phyloP scores from a whole-genome alignment of 2,329 filamentous ascomycete genomes.

The Thielaviopsis ethacetica region DNA sequence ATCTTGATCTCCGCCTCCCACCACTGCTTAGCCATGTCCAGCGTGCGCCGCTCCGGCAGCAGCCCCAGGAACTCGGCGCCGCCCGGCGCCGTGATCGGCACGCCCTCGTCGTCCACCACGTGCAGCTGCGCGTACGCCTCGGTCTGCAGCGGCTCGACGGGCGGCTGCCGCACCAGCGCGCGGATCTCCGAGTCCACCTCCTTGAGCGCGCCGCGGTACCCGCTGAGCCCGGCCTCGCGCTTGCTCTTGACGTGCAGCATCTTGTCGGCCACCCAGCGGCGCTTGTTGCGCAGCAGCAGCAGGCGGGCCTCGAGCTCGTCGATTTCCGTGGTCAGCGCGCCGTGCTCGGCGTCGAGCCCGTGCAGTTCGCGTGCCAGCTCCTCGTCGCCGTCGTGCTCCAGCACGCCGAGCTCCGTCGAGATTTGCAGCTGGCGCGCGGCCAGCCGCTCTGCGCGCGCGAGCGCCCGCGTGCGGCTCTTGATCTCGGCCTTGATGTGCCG shows the following conservation, averaged over 20 bases:
- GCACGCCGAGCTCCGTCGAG: slow-evolving; percentile 31
- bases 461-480: slow-evolving; percentile 36
- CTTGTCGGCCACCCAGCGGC: slow-evolving; percentile 40
- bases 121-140: slow-evolving; percentile 21
- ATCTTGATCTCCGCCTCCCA: slow-evolving; percentile 48
- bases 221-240: slow-evolving; percentile 54
- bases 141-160: slow-evolving; percentile 34
- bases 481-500: slow-evolving; percentile 40
- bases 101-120: slow-evolving; percentile 9
- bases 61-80: slow-evolving; percentile 42
- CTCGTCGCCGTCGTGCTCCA: slow-evolving; percentile 39
- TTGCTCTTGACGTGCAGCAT: slow-evolving; percentile 48
- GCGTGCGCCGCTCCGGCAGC: slow-evolving; percentile 46
- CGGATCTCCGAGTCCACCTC: slow-evolving; percentile 48
- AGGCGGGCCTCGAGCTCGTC: slow-evolving; percentile 47
- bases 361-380: slow-evolving; percentile 45
- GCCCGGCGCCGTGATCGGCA: slow-evolving; percentile 18
- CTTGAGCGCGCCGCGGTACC: slow-evolving; percentile 49
- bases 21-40: slow-evolving; percentile 55
- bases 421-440: slow-evolving; percentile 33
- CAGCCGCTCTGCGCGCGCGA: slow-evolving; percentile 40
- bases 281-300: slow-evolving; percentile 40
- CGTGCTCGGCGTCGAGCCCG: slow-evolving; percentile 38
- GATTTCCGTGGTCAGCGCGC: slow-evolving; percentile 44
- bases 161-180: slow-evolving; percentile 41